Evolutionary conservation across 1,284 basidiomycete species (phyloP), one percentile per base, ranked within the genome.

Genomic region (Cystobasidium slooffiae): DNA sequence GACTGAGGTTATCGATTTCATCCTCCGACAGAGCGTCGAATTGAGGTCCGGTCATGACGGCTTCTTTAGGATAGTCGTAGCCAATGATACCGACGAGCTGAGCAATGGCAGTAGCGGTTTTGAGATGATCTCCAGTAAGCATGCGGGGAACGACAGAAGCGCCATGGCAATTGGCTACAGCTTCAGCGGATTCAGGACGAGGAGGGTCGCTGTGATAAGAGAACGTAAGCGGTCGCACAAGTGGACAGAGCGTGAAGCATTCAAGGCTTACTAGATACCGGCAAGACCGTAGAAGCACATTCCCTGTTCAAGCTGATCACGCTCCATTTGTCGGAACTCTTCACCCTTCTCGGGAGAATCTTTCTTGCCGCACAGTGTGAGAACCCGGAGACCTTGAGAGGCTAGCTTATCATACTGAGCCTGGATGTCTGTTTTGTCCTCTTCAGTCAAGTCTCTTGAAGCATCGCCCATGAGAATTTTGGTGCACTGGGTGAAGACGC

Each of bases 71-170:
- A 75, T 83, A 81, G 37, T 83, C 80, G 69, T 83, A 82, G 22
- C 85, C 84, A 7, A 88, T 80, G 77, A 88, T 88, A 16, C 86
- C 87, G 59, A 86, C 86, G 47, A 77, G 76, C 31, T 79, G 59
- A 7, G 80, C 80, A 68, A 80, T 80, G 0, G 83, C 83, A 37
- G 79, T 79, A n/a, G 83, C 83, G 1, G 83, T 84, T 6, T 81
- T 80, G 1, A 79, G 77, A 72, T 84, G 83, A 73, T 84, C 84
- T 43, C 84, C 84, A 6, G 84, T 88, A 22, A 88, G 82, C 89
- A 91, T 90, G 79, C 88, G 86, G 22, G 88, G 88, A 16, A 86
- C 86, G 78, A 91, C 88, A 18, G 88, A 88, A 41, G 89, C 89
- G 59, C 85, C 83, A 75, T 87, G 85, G 82, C 87, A 89, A 69